Base-by-base conservation (phyloP, 2,329 filamentous ascomycete species). In the Sclerotinia nivalis region DNA sequence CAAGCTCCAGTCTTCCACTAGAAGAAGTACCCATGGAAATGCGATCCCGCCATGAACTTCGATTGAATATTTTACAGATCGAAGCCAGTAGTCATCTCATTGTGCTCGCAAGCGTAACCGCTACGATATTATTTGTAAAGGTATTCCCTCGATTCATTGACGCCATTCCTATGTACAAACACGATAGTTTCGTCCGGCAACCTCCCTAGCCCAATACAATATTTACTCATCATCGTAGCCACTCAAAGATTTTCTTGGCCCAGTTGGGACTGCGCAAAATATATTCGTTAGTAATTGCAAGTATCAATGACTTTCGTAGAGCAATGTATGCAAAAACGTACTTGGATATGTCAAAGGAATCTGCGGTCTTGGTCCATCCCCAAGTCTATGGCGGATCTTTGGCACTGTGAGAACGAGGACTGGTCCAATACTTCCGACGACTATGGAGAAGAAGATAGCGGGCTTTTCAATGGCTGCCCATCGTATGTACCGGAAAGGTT, bases 281-380 rank as follows among this genome's bases (percentile, higher is more conserved):
- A 49, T 25, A 40, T 69, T 49, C 25, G 72, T 79, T 73, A 78
- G 76, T 72, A 55, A 56, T 15, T 37, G 22, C 58, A 47, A 52
- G 34, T 15, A 43, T 47, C 15, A 34, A 47, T 43, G 62, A 34
- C 28, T 50, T 22, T 25, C 25, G 12, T 15, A 22, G 10, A 18
- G 50, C 12, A 52, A 31, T 43, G 34, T 45, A n/a, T 31, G 34
- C 31, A 28, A 28, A 49, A 55, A 87, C 93, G 80, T 87, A 98
- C 95, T 88, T 71, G 96, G 96, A 85, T 98, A 99, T 79, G 93
- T 96, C 81, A 94, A 83, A 45, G 96, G 96, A 74, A 98, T 89
- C 70, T 85, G 87, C 73, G 87, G 83, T 73, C 91, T 87, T 76
- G 89, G 86, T 75, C 89, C 83, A 79, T 97, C 93, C 76, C 94